Evolutionary conservation across 2,329 filamentous ascomycete genomes (phyloP), one percentile per base, ranked within the genome.

Genomic region (Juglanconis juglandina): DNA sequence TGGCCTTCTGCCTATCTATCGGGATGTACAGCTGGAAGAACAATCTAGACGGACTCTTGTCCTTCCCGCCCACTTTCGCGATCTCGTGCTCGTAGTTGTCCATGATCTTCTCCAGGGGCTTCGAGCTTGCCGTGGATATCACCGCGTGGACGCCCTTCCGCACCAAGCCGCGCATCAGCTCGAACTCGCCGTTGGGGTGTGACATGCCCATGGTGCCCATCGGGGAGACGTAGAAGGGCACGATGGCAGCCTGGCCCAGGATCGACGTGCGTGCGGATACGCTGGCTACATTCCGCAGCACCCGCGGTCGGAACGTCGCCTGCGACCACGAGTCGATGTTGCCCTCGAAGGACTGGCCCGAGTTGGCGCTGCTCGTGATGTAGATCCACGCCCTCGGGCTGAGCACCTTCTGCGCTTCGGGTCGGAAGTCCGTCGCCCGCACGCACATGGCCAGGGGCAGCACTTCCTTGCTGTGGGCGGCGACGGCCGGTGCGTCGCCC

Each of bases 351-450:
- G 72, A 69, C 32, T 67, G 66, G 6, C 68, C 70, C 9, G 69
- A 62, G 63, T 70, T 69, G 32, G 71, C 66, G 4, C 66, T 70
- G 55, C 67, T 69, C 8, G 69, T 67, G 32, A 66, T 62, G 65
- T 71, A 74, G 3, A 68, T 62, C 60, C 66, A 69, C 17, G 86
- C 81, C 1, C 85, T 89, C 54, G 83, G 84, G 53, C 81, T 82
- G 68, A 90, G 88, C 13, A 90, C 73, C 57, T 80, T 78, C 66
- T 82, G 80, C 1, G 72, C 71, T 5, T 67, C 69, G 4, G 63
- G 48, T 33, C 54, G 86, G 86, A 64, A 91, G 79, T 62, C 86
- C 80, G 46, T 63, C 44, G 53, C 68, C 48, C 49, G 69, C 54
- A 68, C 62, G 63, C 70, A 70, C 52, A 67, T 66, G 34, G 71